These are phyloP conservation scores for Acanthamoeba healyi DNA, from an alignment of 208 protist species.

Conservation along the genomic window DNA sequence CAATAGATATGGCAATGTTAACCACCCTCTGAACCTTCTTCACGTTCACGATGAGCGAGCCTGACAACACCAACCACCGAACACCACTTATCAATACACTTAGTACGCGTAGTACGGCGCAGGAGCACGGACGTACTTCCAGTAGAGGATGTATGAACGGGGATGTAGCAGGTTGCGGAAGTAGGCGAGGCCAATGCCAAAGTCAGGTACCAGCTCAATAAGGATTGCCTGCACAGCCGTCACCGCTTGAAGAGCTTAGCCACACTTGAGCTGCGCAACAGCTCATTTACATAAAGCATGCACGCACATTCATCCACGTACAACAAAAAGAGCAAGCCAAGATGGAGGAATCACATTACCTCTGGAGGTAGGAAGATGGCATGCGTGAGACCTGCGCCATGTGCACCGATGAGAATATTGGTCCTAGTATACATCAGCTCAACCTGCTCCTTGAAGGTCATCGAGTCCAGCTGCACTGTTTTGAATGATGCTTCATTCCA, in stretches of 20 bases:
- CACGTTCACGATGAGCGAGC: neutral
- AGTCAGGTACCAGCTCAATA: constrained; percentile 6
- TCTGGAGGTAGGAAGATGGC: constrained; percentile 44
- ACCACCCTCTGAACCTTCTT: neutral
- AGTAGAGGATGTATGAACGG: neutral
- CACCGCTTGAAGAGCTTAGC: neutral
- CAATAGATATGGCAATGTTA: neutral
- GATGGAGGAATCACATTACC: neutral
- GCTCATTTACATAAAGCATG: too few relatives aligned
- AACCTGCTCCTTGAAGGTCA: constrained; percentile 64
- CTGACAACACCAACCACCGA: neutral
- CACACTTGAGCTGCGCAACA: too few relatives aligned
- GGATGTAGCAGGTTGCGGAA: constrained; percentile 60
- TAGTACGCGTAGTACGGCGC: neutral
- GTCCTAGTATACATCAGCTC: constrained; percentile 12
- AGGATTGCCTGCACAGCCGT: neutral
- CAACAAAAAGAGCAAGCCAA: neutral
- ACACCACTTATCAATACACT: neutral
- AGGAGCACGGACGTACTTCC: neutral
- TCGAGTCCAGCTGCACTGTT: neutral
- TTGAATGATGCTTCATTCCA: neutral
- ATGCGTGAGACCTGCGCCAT: constrained; percentile 68
- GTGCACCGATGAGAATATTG: constrained; percentile 49
- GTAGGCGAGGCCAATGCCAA: neutral
- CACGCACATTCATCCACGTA: neutral